phyloP scores from a whole-genome alignment of 495 filamentous ascomycete species.

The Terfezia claveryi region DNA sequence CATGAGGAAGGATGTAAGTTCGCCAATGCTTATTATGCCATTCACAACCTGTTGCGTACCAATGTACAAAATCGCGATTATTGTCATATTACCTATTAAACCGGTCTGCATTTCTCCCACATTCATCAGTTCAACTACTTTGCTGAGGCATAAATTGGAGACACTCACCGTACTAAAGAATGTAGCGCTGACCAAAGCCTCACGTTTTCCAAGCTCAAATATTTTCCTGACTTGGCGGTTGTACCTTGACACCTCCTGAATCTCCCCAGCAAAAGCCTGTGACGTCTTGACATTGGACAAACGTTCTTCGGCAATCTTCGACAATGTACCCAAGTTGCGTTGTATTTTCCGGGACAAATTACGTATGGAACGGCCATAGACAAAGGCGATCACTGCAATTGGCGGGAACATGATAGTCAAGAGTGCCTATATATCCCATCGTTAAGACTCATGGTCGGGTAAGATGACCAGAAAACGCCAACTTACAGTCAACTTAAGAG shows the following conservation, averaged over 20 bases:
- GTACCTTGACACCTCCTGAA: constrained; percentile 72
- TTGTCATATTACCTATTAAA: constrained; percentile 85
- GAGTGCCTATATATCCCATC: constrained; percentile 27
- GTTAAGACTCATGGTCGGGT: too few species aligned
- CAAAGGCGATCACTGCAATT: constrained; percentile 70
- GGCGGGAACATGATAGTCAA: constrained; percentile 74
- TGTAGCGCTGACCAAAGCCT: constrained; percentile 69
- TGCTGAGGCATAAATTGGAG: not conserved
- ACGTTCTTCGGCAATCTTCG: constrained; percentile 91
- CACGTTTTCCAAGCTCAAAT: constrained; percentile 62
- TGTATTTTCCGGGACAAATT: constrained; percentile 80
- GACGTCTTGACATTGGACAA: constrained; percentile 87
- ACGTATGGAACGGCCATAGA: constrained; percentile 71
- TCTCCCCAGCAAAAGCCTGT: constrained; percentile 85
- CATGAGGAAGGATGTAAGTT: constrained; percentile 94
- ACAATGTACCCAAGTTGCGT: constrained; percentile 70
- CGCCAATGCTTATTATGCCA: constrained; percentile 70
- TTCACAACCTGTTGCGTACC: constrained; percentile 74
- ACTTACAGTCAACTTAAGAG: constrained; percentile 50
- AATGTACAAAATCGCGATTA: constrained; percentile 74
- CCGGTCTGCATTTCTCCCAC: constrained; percentile 34
- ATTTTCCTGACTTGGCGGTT: constrained; percentile 81
- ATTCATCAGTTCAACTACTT: constrained; percentile 1
- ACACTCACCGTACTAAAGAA: constrained; percentile 57
- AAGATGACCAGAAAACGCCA: too few species aligned